Evolutionary conservation across 345 rosid species (phyloP), one percentile per base, ranked within the genome.

Genomic region (Noccaea bulbosa): DNA sequence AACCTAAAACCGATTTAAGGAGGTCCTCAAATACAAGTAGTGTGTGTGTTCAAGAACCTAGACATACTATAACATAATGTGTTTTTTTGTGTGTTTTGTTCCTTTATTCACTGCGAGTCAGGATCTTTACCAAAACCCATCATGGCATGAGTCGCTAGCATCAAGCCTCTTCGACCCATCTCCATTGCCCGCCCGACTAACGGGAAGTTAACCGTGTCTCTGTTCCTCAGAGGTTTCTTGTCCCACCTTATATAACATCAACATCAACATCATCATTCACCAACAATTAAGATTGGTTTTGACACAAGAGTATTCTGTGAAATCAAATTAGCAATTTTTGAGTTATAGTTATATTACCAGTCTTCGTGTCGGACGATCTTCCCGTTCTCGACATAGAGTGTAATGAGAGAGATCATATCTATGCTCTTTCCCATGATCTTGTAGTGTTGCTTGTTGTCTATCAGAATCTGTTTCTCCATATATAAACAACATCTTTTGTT

Each of bases 201-300:
- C 4, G 95, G 85, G 30, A 83, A 37, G 60, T 70, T 59, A 49
- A 78, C 80, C 9, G 96, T 93, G 43, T 90, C 88, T 65, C 88
- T 77, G 72, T 71, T 90, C 77, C 80, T 48, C 35, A 87, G 80
- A 51, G 98, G 93, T 74, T 88, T 85, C 82, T 90, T 93, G 84
- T 93, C 88, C 98, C 97, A 90, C 91, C 97, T 90, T 47, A 60
- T 33, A n/a, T n/a, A n/a, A n/a, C n/a, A n/a, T n/a, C n/a, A n/a
- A n/a, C 30, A 27, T 27, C n/a, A 27, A 44, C 62, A 58, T 49
- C 62, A 58, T 49, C 3, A 55, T 57, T 48, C 24, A 65, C n/a
- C 53, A 64, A 57, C 17, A 58, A 15, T 2, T 11, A 46, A n/a
- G n/a, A n/a, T n/a, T n/a, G n/a, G 39, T 16, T 17, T 7, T 39